Evolutionary conservation across 176 grass and related monocot species (phyloP).

Genomic region (Aegilops bicornis): DNA sequence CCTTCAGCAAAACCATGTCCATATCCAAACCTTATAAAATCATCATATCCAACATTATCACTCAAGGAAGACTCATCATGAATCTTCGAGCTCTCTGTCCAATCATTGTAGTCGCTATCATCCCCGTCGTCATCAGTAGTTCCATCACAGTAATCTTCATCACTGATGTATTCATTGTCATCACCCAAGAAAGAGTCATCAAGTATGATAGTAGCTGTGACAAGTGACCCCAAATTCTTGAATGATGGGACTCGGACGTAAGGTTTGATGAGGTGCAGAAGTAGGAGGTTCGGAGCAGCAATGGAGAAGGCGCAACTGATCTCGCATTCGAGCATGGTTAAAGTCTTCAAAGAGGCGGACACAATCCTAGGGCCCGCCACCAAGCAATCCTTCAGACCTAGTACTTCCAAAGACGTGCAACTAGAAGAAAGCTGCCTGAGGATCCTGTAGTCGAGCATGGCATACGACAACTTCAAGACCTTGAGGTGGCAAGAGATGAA

Average conservation of each 20-base stretch:
- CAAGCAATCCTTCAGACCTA: constrained; percentile 4
- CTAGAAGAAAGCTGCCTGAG: background rate
- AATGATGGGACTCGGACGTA: constrained; percentile 13
- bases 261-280: background rate
- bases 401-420: constrained; percentile 29
- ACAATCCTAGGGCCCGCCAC: background rate
- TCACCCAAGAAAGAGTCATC: constrained; percentile 23
- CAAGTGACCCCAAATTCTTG: background rate
- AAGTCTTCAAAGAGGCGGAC: constrained; percentile 16
- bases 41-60: background rate
- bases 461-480: background rate
- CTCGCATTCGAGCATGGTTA: constrained; percentile 18
- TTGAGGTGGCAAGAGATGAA: constrained; percentile 29
- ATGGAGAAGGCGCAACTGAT: background rate
- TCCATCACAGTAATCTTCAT: constrained; percentile 17
- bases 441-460: background rate
- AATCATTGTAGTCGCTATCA: background rate
- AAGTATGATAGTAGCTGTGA: constrained; percentile 19
- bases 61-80: background rate
- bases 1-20: background rate
- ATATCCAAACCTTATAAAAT: background rate
- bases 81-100: background rate
- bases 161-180: background rate
- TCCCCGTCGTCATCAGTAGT: constrained; percentile 1
- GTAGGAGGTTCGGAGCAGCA: constrained; percentile 20